These are phyloP conservation scores for Colletotrichum abscissum DNA, from an alignment of 2,329 filamentous ascomycete genomes.

Conservation along the genomic window DNA sequence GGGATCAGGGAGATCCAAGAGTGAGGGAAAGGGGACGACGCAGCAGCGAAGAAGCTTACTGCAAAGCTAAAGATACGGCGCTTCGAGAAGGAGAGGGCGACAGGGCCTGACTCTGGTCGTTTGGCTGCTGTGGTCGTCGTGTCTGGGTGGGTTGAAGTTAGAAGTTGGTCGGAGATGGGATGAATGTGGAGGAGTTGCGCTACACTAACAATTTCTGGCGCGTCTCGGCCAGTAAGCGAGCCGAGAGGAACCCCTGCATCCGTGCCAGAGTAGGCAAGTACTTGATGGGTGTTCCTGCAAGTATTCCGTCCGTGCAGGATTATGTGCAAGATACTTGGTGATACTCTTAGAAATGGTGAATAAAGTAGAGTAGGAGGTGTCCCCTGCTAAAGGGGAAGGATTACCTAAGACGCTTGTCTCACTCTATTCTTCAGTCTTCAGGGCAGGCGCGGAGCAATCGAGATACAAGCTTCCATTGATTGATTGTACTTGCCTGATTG, in stretches of 20 bases:
- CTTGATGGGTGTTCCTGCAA: background rate
- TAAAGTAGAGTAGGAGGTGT: background rate
- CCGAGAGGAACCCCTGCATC: slow-evolving; percentile 27
- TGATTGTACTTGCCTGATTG: background rate
- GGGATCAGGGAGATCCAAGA: slow-evolving; percentile 11
- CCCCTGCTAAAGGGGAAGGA: background rate
- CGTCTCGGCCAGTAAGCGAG: slow-evolving; percentile 35
- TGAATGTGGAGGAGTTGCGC: slow-evolving; percentile 32
- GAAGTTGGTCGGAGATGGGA: slow-evolving; percentile 31
- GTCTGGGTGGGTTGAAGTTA: slow-evolving; percentile 14
- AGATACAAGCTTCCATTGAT: no score
- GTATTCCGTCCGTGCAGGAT: background rate
- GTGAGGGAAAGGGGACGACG: background rate
- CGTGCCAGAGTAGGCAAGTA: slow-evolving; percentile 16
- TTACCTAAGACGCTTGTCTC: slow-evolving; percentile 15
- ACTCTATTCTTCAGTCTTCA: background rate
- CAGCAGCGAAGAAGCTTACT: slow-evolving; percentile 18
- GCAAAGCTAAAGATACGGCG: slow-evolving; percentile 3
- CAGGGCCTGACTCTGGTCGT: background rate
- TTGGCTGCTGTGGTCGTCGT: no score
- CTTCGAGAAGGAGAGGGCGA: slow-evolving; percentile 28
- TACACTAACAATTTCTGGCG: slow-evolving; percentile 33
- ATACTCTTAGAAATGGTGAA: background rate
- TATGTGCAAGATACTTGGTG: background rate
- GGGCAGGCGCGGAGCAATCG: background rate